Percentiles rank a stretch among this genome's conserved stretches.
These are phyloP conservation scores for Cucurbita maxima DNA, from an alignment of 306 rosid species.

Conservation along the genomic window DNA sequence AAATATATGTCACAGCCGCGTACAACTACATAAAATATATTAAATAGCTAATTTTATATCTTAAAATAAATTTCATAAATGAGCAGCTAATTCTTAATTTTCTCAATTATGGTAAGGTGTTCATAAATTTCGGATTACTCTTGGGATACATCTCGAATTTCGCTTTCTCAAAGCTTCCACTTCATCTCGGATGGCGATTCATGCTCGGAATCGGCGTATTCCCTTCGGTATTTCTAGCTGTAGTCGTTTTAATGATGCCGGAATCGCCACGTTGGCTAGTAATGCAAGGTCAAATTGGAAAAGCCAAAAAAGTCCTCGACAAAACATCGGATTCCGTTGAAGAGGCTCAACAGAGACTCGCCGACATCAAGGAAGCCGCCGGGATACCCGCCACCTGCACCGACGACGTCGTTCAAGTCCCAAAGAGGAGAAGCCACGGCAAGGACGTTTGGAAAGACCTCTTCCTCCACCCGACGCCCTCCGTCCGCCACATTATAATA, in stretches of 20 bases:
- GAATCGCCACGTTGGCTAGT: slow-evolving; percentile 89
- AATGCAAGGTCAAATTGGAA: slow-evolving; percentile 65
- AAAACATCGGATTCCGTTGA: slow-evolving; percentile 51
- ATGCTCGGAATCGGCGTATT: slow-evolving; percentile 66
- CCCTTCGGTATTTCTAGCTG: slow-evolving; percentile 30
- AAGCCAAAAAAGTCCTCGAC: slow-evolving; percentile 42
- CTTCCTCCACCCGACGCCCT: slow-evolving; percentile 41
- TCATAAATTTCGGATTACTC: neutral
- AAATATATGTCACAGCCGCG: too few relatives aligned
- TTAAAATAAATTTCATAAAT: too few relatives aligned
- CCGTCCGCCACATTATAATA: slow-evolving; percentile 50
- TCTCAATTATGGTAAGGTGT: neutral
- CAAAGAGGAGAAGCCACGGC: slow-evolving; percentile 15
- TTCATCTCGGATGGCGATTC: slow-evolving; percentile 45
- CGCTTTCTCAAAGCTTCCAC: slow-evolving; percentile 37
- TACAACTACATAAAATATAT: too few relatives aligned
- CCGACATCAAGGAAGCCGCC: slow-evolving; percentile 57
- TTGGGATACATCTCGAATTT: slow-evolving; percentile 57
- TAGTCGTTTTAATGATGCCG: slow-evolving; percentile 57
- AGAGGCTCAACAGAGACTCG: slow-evolving; percentile 37
- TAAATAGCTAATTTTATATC: too few relatives aligned
- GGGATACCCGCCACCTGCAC: slow-evolving; percentile 43
- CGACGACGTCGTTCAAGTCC: slow-evolving; percentile 40
- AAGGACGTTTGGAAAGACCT: slow-evolving; percentile 64
- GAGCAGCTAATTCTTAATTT: too few relatives aligned